Evolutionary conservation across 1,284 basidiomycete species (phyloP), one percentile per base, ranked within the genome.

Genomic region (Macrocystidia cucumis): DNA sequence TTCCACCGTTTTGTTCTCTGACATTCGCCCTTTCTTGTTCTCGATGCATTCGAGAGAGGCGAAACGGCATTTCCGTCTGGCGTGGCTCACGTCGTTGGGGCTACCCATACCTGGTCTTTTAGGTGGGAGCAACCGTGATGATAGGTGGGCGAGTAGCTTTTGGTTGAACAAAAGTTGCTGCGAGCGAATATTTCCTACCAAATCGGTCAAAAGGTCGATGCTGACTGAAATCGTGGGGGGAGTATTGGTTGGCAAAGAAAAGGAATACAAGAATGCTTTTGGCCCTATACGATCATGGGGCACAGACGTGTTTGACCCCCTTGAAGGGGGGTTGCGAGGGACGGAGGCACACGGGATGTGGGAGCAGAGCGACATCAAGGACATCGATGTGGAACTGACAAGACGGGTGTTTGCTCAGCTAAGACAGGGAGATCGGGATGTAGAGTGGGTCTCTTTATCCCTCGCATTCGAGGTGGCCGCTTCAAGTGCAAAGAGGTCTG

Each of bases 51-150:
- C 71, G 3, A 47, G 56, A 2, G 59, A 59, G 24, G 74, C 77
- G 0, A 76, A 76, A 49, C 52, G 74, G 14, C 69, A 75, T 21
- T 78, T 92, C 45, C 74, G 87, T 9, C 62, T 84, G 40, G 72
- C 80, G 5, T 91, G 86, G 73, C 65, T 96, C 22, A 76, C 79
- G 11, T 73, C 86, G 48, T 57, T 87, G 16, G 90, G 89, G 8
- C 65, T 95, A 11, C 77, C 78, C 46, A 61, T 85, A 26, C 83
- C 85, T 29, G 83, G 81, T 1, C 68, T 85, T 44, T 45, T 75
- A 19, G 60, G 63, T 11, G 47, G 50, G 33, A 42, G 52, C 12
- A 54, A 63, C 34, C 68, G 67, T 59, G 80, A 86, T 53, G 83
- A 85, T 48, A 62, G 77, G 37, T 87, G 83, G 83, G 65, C 62